Conservation (phyloP, 2,329 filamentous ascomycete species). For the Trichoderma brevicompactum region DNA sequence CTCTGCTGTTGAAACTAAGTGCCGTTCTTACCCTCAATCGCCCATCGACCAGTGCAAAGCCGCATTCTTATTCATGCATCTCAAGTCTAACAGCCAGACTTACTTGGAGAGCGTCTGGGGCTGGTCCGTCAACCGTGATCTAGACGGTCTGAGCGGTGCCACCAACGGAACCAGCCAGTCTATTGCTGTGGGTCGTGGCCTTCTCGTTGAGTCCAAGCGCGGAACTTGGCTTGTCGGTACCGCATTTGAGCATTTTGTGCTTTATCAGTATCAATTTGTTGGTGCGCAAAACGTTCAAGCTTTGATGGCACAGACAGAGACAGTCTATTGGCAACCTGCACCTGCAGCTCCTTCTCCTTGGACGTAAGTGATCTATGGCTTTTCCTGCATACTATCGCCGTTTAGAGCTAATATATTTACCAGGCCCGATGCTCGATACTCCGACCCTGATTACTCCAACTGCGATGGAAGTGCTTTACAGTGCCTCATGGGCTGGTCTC, state of each 20-base stretch:
- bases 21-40: slow-evolving; percentile 36
- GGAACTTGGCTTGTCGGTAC: slow-evolving; percentile 59
- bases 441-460: slow-evolving; percentile 34
- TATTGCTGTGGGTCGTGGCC: slow-evolving; percentile 50
- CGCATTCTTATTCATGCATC: slow-evolving; percentile 53
- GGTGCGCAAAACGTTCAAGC: slow-evolving; percentile 50
- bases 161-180: slow-evolving; percentile 35
- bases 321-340: slow-evolving; percentile 46
- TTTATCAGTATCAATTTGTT: slow-evolving; percentile 59
- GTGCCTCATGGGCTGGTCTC: slow-evolving; percentile 29
- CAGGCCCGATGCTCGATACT: slow-evolving; percentile 30
- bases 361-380: slow-evolving; percentile 31
- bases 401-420: background rate
- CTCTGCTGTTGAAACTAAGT: slow-evolving; percentile 29
- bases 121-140: slow-evolving; percentile 52
- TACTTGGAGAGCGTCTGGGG: slow-evolving; percentile 61
- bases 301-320: slow-evolving; percentile 52
- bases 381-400: background rate
- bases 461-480: slow-evolving; percentile 28
- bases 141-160: slow-evolving; percentile 45
- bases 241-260: slow-evolving; percentile 53
- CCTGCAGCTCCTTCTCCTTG: slow-evolving; percentile 47
- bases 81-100: slow-evolving; percentile 49
- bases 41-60: slow-evolving; percentile 46
- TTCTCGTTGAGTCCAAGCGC: slow-evolving; percentile 50